phyloP scores from a whole-genome alignment of 306 rosid species.

The Nissolia schottii region DNA sequence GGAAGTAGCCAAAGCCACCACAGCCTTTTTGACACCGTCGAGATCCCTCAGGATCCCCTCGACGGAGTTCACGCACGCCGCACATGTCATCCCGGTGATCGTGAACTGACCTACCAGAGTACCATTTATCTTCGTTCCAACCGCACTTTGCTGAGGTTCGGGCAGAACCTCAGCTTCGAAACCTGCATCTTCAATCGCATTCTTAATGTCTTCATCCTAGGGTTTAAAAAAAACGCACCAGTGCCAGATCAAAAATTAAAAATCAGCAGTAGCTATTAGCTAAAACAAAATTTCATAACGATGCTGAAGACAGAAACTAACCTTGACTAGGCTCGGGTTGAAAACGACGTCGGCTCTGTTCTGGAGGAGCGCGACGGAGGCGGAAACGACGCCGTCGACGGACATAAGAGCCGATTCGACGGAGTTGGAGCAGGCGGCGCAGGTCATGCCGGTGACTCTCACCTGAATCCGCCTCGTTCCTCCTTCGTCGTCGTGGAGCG shows the following conservation, averaged over 20 bases:
- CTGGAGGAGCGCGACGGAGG: slow-evolving; percentile 86
- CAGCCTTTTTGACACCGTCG: slow-evolving; percentile 73
- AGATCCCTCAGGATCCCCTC: slow-evolving; percentile 64
- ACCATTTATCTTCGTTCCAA: slow-evolving; percentile 43
- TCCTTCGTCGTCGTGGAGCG: neutral
- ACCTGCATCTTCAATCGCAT: slow-evolving; percentile 90
- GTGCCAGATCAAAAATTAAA: neutral
- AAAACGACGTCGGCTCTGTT: slow-evolving; percentile 75
- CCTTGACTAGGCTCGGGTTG: slow-evolving; percentile 62
- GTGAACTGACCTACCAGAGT: slow-evolving; percentile 69
- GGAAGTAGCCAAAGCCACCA: slow-evolving; percentile 85
- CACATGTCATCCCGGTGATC: slow-evolving; percentile 94
- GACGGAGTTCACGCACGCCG: slow-evolving; percentile 88
- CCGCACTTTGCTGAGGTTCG: slow-evolving; percentile 47
- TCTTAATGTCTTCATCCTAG: slow-evolving; percentile 70
- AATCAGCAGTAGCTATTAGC: neutral
- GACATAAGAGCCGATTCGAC: slow-evolving; percentile 62
- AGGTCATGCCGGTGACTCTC: slow-evolving; percentile 77
- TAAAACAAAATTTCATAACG: neutral
- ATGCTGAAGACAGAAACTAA: slow-evolving; percentile 19
- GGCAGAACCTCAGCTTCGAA: slow-evolving; percentile 78
- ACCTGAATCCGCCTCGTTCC: slow-evolving; percentile 54
- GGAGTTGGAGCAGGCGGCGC: slow-evolving; percentile 89
- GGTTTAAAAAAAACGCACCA: neutral
- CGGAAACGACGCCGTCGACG: slow-evolving; percentile 56